phyloP scores from a whole-genome alignment of 805 yeast genomes.

The Clavispora asparagi region DNA sequence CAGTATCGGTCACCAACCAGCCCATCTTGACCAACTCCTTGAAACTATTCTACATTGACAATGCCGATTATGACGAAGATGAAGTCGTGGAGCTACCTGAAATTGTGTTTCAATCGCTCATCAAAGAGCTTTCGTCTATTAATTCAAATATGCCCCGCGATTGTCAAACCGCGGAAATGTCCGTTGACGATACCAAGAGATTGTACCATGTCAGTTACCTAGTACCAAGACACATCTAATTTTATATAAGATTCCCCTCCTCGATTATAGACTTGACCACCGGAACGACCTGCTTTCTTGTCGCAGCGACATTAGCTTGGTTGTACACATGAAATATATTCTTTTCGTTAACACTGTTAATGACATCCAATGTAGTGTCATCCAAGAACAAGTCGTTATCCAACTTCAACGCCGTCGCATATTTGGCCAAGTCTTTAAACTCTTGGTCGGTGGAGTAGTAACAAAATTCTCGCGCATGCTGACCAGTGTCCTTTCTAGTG shows the following conservation, averaged over 20 bases:
- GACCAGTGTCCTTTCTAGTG: conserved; percentile 26
- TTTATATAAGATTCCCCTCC: neutral
- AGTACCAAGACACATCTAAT: conserved; percentile 5
- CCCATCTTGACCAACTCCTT: conserved; percentile 17
- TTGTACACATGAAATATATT: conserved; percentile 33
- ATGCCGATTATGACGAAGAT: conserved; percentile 7
- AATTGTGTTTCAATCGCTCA: conserved; percentile 8
- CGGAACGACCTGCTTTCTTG: conserved; percentile 88
- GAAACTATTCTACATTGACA: conserved; percentile 22
- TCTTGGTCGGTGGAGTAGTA: conserved; percentile 16
- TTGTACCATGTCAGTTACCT: conserved; percentile 22
- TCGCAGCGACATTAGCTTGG: conserved; percentile 50
- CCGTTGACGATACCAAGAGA: conserved; percentile 7
- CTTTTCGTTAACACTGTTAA: conserved; percentile 10
- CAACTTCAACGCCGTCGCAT: conserved; percentile 21
- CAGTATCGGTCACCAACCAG: conserved; percentile 18
- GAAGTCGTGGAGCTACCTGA: conserved; percentile 9
- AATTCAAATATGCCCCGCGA: conserved; percentile 6
- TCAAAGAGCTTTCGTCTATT: conserved; percentile 2
- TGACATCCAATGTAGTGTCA: conserved; percentile 8
- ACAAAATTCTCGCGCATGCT: conserved; percentile 32
- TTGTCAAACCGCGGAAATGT: conserved; percentile 3
- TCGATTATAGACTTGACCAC: conserved; percentile 31
- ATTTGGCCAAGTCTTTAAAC: conserved; percentile 17
- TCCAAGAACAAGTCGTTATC: conserved; percentile 20